These are phyloP conservation scores for Theobroma grandiflorum DNA, from an alignment of 441 rosid species.

Conservation along the genomic window DNA sequence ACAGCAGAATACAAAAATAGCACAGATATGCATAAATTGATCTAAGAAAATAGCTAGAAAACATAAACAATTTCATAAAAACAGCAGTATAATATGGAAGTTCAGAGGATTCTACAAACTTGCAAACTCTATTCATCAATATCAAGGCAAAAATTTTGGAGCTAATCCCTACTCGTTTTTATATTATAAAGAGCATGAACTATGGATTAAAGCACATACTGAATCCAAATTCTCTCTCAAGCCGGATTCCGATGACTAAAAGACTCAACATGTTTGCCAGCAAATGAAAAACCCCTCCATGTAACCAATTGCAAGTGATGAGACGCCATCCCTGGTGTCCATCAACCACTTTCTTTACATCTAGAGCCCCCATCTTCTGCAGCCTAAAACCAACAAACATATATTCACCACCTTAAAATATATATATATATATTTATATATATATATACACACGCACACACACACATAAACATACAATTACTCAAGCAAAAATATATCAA, in stretches of 20 bases:
- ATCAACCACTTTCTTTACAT: constrained; percentile 61
- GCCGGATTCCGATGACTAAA: constrained; percentile 80
- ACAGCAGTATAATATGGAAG: not conserved
- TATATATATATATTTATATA: too few relatives aligned
- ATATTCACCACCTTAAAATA: not conserved
- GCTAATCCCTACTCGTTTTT: not conserved
- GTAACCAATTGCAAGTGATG: constrained; percentile 86
- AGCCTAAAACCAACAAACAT: constrained; percentile 52
- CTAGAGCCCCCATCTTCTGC: constrained; percentile 77
- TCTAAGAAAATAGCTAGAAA: not conserved
- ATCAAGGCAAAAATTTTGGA: not conserved
- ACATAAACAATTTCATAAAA: not conserved
- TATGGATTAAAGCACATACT: constrained; percentile 49
- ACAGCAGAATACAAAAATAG: not conserved
- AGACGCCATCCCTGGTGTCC: constrained; percentile 81
- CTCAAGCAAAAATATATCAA: too few relatives aligned
- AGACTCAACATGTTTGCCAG: constrained; percentile 88
- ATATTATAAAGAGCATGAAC: not conserved
- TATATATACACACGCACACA: too few relatives aligned
- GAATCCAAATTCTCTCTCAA: constrained; percentile 91
- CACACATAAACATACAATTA: too few relatives aligned
- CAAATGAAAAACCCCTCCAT: constrained; percentile 84
- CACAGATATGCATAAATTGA: not conserved
- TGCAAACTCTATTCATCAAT: constrained; percentile 13
- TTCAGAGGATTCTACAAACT: constrained; percentile 3